Base-by-base conservation (phyloP, 1,139 yeast species). In the Yarrowia galli region DNA sequence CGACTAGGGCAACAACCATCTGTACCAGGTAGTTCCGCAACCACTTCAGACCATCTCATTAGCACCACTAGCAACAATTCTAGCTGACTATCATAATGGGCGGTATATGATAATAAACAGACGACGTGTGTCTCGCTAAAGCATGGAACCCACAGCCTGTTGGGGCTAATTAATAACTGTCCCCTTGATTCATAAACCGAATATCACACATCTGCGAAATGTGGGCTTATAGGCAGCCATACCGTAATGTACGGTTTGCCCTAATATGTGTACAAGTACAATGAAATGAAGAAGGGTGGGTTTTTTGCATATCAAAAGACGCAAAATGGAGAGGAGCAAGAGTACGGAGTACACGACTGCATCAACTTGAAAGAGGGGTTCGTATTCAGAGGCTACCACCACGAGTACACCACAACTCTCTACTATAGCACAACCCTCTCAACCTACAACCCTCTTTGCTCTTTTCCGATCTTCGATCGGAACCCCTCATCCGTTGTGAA, bases 401-500 rank as follows among this genome's bases (percentile, higher is more conserved):
- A 25, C 28, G 28, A 25, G 7, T 7, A 25, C 28, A 4, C 28
- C 3, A 7, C 28, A 4, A 7, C 3, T 3, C 28, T 25, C 28
- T 7, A 25, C 28, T 3, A 7, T 4, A 25, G 28, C 6, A 8
- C 12, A 32, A 12, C 5, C 12, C 12, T 32, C 5, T 32, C 13
- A 8, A 6, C 23, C 10, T 45, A 38, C 49, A 42, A 45, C 28
- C 15, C n/a, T 45, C 4, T 45, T 45, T 45, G 25, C 28, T 45
- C 46, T 18, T 22, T 9, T 22, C 48, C 18, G 28, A 45, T n/a
- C n/a, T n/a, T n/a, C n/a, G 49, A 42, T n/a, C 40, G 54, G 53
- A n/a, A n/a, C 53, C 36, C 36, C 53, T 48, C 53, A 25, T 22
- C 53, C 53, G 25, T n/a, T 38, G 25, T 20, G 13, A 18, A 10